These are phyloP conservation scores for Metarhizium humberi DNA, from an alignment of 2,329 filamentous ascomycete species.

Conservation along the genomic window DNA sequence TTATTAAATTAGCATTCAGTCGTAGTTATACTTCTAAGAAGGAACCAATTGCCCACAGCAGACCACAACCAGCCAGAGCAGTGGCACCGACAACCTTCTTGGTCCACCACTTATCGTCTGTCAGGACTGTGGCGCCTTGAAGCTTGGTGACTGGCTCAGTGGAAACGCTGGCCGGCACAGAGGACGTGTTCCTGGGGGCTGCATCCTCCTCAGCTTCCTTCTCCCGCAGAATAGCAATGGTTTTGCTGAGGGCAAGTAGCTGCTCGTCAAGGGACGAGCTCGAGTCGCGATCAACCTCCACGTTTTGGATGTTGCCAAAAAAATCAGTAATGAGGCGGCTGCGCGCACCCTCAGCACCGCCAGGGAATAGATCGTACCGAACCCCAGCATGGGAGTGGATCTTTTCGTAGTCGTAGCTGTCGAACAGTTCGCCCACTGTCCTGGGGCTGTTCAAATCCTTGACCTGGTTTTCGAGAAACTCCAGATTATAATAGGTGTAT, in stretches of 20 bases:
- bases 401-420: conserved; percentile 89
- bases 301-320: conserved; percentile 95
- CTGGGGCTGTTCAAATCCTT: conserved; percentile 78
- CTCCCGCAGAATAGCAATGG: conserved; percentile 45
- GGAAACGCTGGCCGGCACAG: conserved; percentile 17
- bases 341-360: conserved; percentile 68
- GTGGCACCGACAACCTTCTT: conserved; percentile 56
- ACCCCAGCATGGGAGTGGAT: conserved; percentile 91
- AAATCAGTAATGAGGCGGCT: conserved; percentile 87
- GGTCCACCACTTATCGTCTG: conserved; percentile 57
- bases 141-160: conserved; percentile 20
- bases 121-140: conserved; percentile 46
- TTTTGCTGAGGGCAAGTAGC: conserved; percentile 63
- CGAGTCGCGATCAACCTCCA: conserved; percentile 68
- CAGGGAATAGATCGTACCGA: conserved; percentile 88
- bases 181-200: conserved; percentile 16
- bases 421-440: conserved; percentile 87
- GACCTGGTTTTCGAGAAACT: conserved; percentile 88
- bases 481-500: conserved; percentile 97
- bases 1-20: neutral
- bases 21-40: conserved; percentile 29
- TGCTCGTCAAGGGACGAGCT: conserved; percentile 60
- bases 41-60: conserved; percentile 50
- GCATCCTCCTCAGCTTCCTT: conserved; percentile 36
- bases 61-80: conserved; percentile 50